Conservation (phyloP, 2,329 filamentous ascomycete genomes). For the Verticillium klebahnii region DNA sequence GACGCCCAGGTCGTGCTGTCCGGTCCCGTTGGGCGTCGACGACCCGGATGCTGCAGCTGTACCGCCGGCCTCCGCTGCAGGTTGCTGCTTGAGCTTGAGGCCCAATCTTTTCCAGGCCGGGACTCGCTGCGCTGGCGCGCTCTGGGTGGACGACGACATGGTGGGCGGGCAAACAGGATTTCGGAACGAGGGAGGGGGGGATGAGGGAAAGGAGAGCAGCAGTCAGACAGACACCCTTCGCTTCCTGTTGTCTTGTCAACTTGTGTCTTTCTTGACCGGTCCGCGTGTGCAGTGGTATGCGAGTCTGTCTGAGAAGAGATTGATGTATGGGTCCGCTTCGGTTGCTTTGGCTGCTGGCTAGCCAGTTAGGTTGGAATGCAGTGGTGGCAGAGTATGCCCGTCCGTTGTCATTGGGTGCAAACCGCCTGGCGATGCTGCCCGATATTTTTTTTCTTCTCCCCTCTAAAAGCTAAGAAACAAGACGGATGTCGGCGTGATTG, state of each 20-base stretch:
- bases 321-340: slow-evolving; percentile 1
- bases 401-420: slow-evolving; percentile 10
- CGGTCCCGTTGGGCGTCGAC: slow-evolving; percentile 12
- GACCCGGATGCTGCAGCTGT: slow-evolving; percentile 12
- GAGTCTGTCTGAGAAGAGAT: slow-evolving; percentile 6
- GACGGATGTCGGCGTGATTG: neutral
- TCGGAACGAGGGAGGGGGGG: neutral
- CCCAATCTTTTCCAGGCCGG: slow-evolving; percentile 61
- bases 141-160: slow-evolving; percentile 39
- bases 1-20: slow-evolving; percentile 13
- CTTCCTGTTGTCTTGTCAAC: slow-evolving; percentile 1
- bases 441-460: slow-evolving; percentile 2
- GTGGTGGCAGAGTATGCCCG: slow-evolving; percentile 7
- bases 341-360: slow-evolving; percentile 8
- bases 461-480: neutral
- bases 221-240: slow-evolving; percentile 12
- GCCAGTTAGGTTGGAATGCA: slow-evolving; percentile 10
- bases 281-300: slow-evolving; percentile 4
- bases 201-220: neutral
- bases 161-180: slow-evolving; percentile 19
- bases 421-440: slow-evolving; percentile 9
- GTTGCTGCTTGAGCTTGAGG: slow-evolving; percentile 52
- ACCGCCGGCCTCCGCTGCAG: slow-evolving; percentile 17
- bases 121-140: slow-evolving; percentile 37
- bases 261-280: neutral